These are phyloP conservation scores for Cercospora sp. DNA, from an alignment of 2,329 filamentous ascomycete genomes.

Conservation along the genomic window DNA sequence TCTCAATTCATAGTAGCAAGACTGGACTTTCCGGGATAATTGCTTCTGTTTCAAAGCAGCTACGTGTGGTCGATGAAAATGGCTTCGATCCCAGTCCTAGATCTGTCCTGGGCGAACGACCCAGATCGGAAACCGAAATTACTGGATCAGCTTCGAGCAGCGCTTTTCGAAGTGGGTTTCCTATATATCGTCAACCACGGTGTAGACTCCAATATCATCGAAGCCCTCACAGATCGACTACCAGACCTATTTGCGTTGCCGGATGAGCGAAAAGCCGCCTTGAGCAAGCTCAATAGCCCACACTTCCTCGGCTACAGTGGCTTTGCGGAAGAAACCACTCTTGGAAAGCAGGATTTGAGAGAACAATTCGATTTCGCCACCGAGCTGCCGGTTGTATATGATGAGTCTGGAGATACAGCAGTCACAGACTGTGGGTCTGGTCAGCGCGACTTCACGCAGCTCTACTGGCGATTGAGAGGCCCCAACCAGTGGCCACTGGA, in stretches of 20 bases:
- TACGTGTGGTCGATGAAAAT: not conserved
- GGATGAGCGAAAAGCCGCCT: constrained; percentile 40
- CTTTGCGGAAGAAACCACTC: constrained; percentile 57
- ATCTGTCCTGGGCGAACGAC: constrained; percentile 49
- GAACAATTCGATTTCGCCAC: constrained; percentile 64
- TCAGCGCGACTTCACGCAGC: constrained; percentile 46
- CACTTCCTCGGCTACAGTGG: constrained; percentile 63
- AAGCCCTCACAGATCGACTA: constrained; percentile 44
- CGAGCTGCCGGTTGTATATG: constrained; percentile 48
- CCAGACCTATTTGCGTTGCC: constrained; percentile 50
- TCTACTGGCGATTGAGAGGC: constrained; percentile 45
- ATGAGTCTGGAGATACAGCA: constrained; percentile 33
- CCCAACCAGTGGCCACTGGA: constrained; percentile 43
- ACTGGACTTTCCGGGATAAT: not conserved
- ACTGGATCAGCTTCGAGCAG: constrained; percentile 48
- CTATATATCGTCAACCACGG: constrained; percentile 56
- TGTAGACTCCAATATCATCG: constrained; percentile 42
- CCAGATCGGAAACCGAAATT: constrained; percentile 40
- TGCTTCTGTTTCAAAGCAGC: not conserved
- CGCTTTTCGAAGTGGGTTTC: constrained; percentile 55
- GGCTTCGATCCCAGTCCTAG: constrained; percentile 49
- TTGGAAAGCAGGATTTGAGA: constrained; percentile 52
- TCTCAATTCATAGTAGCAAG: not conserved
- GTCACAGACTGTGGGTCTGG: constrained; percentile 19
- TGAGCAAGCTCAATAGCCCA: constrained; percentile 55